These are phyloP conservation scores for Zygnema circumcarinatum DNA, from an alignment of 139 green algal species.

Conservation along the genomic window DNA sequence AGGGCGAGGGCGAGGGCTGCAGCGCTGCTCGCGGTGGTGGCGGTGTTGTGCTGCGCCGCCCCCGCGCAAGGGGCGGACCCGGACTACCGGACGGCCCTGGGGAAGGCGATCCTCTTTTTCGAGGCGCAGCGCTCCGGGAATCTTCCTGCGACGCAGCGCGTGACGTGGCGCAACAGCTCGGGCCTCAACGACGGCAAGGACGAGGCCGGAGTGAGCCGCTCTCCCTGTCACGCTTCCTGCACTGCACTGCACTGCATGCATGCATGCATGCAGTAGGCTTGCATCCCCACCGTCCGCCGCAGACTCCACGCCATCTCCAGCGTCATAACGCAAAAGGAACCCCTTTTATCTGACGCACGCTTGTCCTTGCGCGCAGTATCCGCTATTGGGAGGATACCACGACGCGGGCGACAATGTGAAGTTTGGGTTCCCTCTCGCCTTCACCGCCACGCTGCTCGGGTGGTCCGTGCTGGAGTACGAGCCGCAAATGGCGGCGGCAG, in stretches of 20 bases:
- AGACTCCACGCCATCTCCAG: not conserved
- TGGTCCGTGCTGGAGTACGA: constrained; percentile 74
- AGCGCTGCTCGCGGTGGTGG: no score
- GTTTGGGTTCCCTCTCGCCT: constrained; percentile 78
- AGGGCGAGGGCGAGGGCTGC: no score
- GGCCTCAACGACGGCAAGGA: constrained; percentile 64
- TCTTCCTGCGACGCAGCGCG: constrained; percentile 52
- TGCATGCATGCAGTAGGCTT: no score
- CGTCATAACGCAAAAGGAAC: no score
- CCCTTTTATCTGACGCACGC: no score
- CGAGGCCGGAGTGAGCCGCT: not conserved
- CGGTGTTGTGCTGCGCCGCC: no score
- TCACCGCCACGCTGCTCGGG: constrained; percentile 73
- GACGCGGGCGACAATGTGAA: constrained; percentile 78
- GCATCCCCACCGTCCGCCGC: no score
- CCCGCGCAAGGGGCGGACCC: not conserved
- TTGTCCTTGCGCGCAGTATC: no score
- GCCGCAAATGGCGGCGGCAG: not conserved
- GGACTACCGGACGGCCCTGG: constrained; percentile 17
- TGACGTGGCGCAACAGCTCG: constrained; percentile 66
- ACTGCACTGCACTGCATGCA: no score
- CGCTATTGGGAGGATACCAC: constrained; percentile 68
- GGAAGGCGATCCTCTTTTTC: constrained; percentile 47
- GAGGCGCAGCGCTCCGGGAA: constrained; percentile 54
- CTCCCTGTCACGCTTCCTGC: not conserved